Base-by-base conservation (phyloP, 371 early-diverging fungal species). In the Entomophthora muscae region DNA sequence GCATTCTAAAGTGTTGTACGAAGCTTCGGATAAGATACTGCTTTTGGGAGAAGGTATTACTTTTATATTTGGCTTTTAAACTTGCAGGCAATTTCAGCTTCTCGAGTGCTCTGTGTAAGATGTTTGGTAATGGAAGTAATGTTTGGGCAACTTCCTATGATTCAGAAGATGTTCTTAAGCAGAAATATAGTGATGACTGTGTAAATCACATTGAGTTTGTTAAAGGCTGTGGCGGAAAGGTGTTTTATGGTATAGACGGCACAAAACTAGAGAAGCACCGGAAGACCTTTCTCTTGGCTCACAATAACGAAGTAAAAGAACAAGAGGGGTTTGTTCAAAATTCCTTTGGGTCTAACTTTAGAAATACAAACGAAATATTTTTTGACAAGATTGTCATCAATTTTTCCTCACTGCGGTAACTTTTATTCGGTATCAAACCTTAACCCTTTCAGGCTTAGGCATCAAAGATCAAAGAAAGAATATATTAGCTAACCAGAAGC, bases 391-490 rank as follows among this genome's bases (percentile, higher is more conserved):
- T 95, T 53, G 82, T 92, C 21, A 95, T 96, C 72, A 93, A 93
- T 71, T 96, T 96, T n/a, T 71, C 96, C 95, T 53, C 96, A 95
- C 69, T 84, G 83, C 21, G 95, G 94, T 78, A 61, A 10, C 52
- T 63, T 54, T 2, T 32, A 5, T 42, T 62, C n/a, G n/a, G n/a
- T 55, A 10, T 27, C 23, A 42, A 42, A 42, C 63, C 5, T 10
- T 27, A 32, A n/a, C 33, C 59, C 66, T 59, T 32, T 64, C 59
- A 83, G 88, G 88, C 27, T 70, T 80, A 10, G 95, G 97, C 29
- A 91, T 95, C 67, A 94, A 93, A 74, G 94, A 95, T 73, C 88
- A 91, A 75, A 82, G 83, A 64, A 79, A 87, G 57, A 97, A 95
- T 68, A 79, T 97, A 0, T 70, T 74, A 24, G 76, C 78, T 2